Evolutionary conservation across 805 yeast genomes (phyloP), one percentile per base, ranked within the genome.

Genomic region (Candida silvatica): DNA sequence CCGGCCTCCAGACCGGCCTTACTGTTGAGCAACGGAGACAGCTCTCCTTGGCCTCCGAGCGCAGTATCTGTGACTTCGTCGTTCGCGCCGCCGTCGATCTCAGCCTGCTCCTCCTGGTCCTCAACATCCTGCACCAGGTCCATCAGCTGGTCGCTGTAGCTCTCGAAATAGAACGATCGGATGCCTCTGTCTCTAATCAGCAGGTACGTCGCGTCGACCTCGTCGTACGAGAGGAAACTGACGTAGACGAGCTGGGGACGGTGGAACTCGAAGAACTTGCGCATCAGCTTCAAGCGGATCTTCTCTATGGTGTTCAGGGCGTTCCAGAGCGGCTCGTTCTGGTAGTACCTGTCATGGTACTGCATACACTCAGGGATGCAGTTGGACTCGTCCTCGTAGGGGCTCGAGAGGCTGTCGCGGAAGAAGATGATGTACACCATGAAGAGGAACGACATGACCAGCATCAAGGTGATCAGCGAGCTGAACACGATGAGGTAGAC

Each of bases 181-280:
- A 60, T 56, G 6, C 65, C 65, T 24, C 65, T 37, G 35, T 60
- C 64, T 31, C 62, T 42, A 5, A 59, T 55, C 30, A 53, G 40
- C 26, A 60, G 37, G 32, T 45, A 47, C 4, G 52, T 47, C 11
- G 58, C 46, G 36, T 55, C 52, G 8, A 53, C 43, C 33, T 54
- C 48, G 31, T 42, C 50, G 3, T 39, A 36, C 9, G 34, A 36
- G 9, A 39, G 25, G 11, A 46, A 41, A 4, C 50, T 42, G 32
- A 43, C 48, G 31, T 50, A 48, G 22, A 40, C 43, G 20, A 58
- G 45, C 5, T 35, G 24, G 3, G 62, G 60, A 15, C 48, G 47
- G 29, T 52, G 35, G 3, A 20, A 24, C 14, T 47, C 40, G 35
- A 38, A 50, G 36, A 48, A 58, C 15, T 38, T 42, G 18, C 42